A percentile compares a stretch with the other conserved stretches of the same genome.
These are phyloP conservation scores for Lactarius quietus DNA, from an alignment of 768 basidiomycete genomes.

Conservation along the genomic window DNA sequence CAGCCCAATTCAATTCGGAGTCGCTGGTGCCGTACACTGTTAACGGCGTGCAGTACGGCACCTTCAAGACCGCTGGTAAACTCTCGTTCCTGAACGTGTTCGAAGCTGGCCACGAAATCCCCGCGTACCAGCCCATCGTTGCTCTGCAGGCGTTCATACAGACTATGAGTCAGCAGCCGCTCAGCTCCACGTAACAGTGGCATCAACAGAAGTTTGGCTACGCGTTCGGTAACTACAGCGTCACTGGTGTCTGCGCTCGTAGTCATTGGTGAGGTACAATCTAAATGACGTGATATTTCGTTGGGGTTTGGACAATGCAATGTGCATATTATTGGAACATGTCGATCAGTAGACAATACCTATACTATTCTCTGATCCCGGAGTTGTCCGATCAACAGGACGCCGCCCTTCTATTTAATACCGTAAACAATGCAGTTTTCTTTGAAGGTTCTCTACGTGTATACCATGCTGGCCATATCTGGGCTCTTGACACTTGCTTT, in stretches of 20 bases:
- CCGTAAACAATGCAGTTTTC: too few species aligned
- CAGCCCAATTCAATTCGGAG: slow-evolving; percentile 36
- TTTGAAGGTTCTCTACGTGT: too few species aligned
- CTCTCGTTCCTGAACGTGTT: slow-evolving; percentile 46
- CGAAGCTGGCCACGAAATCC: slow-evolving; percentile 36
- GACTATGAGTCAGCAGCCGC: slow-evolving; percentile 12
- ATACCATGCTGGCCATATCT: too few species aligned
- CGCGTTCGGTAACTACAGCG: too few species aligned
- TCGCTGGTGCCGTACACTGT: slow-evolving; percentile 42
- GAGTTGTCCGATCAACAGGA: too few species aligned
- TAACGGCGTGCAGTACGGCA: slow-evolving; percentile 41
- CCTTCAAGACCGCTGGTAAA: slow-evolving; percentile 47
- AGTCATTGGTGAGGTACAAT: neutral
- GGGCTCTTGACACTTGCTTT: too few species aligned
- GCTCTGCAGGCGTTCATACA: slow-evolving; percentile 22
- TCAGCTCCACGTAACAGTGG: slow-evolving; percentile 13
- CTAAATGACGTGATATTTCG: neutral
- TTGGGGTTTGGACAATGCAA: neutral
- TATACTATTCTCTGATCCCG: too few species aligned
- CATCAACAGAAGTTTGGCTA: too few species aligned
- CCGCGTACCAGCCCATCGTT: slow-evolving; percentile 18
- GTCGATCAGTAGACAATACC: too few species aligned
- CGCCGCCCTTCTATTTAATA: too few species aligned
- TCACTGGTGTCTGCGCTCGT: neutral
- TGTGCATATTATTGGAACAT: too few species aligned